Evolutionary conservation across 768 basidiomycete species (phyloP).

Genomic region (Russula abietina): DNA sequence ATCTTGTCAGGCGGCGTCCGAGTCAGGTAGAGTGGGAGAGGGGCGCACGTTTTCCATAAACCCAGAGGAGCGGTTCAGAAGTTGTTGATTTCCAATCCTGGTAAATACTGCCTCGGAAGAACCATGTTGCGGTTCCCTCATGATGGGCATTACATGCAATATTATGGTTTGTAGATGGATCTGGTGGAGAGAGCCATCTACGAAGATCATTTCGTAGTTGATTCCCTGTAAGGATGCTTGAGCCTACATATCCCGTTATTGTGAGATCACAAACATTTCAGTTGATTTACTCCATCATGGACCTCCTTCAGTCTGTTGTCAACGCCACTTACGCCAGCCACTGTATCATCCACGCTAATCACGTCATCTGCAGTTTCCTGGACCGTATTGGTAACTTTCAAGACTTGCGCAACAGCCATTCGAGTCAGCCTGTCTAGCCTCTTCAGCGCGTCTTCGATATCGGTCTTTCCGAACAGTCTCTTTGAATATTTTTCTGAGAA

Average conservation of each 20-base stretch:
- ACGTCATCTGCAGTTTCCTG: not conserved
- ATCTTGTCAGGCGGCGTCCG: no score
- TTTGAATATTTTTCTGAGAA: not conserved
- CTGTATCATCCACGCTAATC: not conserved
- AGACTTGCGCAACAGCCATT: not conserved
- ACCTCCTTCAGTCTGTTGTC: not conserved
- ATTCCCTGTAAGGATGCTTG: not conserved
- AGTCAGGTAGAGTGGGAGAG: no score
- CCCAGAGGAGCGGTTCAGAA: not conserved
- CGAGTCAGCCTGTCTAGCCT: no score
- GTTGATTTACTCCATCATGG: not conserved
- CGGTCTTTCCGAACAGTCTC: not conserved
- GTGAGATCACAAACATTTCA: not conserved
- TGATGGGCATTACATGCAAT: not conserved
- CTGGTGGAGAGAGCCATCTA: slow-evolving; percentile 9
- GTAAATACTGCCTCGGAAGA: not conserved
- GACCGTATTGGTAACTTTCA: not conserved
- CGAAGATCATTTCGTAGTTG: not conserved
- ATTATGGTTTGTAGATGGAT: slow-evolving; percentile 4
- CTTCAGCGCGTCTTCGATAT: not conserved
- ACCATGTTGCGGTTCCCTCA: not conserved
- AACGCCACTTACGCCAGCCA: not conserved
- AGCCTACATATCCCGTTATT: not conserved
- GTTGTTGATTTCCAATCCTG: not conserved
- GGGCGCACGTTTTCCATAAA: no score